Evolutionary conservation across 805 yeast species (phyloP), one percentile per base, ranked within the genome.

Genomic region (Candida endomychidarum): DNA sequence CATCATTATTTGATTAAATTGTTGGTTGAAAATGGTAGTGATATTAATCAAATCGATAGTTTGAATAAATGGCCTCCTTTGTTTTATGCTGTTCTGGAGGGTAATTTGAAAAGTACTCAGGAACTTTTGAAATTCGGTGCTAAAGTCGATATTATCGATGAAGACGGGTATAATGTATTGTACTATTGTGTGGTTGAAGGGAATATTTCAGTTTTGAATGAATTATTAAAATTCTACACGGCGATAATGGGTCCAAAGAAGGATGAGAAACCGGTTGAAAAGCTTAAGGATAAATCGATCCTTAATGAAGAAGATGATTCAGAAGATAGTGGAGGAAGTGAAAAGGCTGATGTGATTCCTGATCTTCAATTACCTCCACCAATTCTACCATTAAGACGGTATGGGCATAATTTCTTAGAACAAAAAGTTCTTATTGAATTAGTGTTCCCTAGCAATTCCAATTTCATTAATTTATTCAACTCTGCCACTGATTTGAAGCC

Each of bases 101-200:
- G 97, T 1, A 87, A 84, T 57, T 74, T 72, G 4, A 64, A 72
- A 30, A 80, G 93, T 3, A 84, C 95, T 0, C 72, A 72, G 46
- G 85, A 79, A 35, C 70, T 93, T 42, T 75, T 93, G 14, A 75
- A 77, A 16, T 75, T 72, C 44, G 90, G 91, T 4, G 96, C 97
- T 0, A 74, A 79, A 41, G 70, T 83, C 42, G 63, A 67, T 43
- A 57, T 85, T 15, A 70, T 78, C 11, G 98, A 93, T 61, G 93
- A 84, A 45, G 86, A 86, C 45, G 85, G 88, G 3, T 75, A 77
- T 50, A 77, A 83, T 38, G 96, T 96, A 0, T 54, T 90, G 33
- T 91, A 85, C 58, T 86, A 91, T 58, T 91, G 97, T 18, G 85
- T 90, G 16, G 86, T 95, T 79, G 97, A 90, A 59, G 98, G 99